Percentiles rank a stretch among this genome's conserved stretches.
Conservation (phyloP, 495 filamentous ascomycete species). For the Bombardia bombarda region DNA sequence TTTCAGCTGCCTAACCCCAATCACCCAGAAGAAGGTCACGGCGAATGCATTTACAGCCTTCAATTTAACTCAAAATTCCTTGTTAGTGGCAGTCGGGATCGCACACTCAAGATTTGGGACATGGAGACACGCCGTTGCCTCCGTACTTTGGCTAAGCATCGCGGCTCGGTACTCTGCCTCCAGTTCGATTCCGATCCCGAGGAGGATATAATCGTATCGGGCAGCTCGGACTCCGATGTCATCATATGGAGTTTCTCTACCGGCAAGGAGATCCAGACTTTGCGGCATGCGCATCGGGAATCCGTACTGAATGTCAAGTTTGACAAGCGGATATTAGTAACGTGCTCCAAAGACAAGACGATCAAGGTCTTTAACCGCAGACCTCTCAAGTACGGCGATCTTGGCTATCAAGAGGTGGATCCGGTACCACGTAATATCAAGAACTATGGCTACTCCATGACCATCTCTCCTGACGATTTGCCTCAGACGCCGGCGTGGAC, state of each 20-base stretch:
- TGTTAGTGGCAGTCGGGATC: conserved; percentile 89
- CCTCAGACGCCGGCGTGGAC: conserved; percentile 54
- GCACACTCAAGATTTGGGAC: conserved; percentile 84
- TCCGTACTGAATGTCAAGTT: conserved; percentile 95
- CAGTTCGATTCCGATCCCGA: conserved; percentile 91
- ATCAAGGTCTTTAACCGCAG: conserved; percentile 92
- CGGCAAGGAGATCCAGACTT: conserved; percentile 64
- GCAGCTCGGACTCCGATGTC: conserved; percentile 82
- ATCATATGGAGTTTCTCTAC: conserved; percentile 94
- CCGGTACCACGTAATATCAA: conserved; percentile 41
- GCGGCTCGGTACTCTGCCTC: conserved; percentile 83
- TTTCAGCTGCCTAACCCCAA: conserved; percentile 86
- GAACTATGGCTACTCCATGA: conserved; percentile 37
- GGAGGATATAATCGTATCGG: conserved; percentile 87
- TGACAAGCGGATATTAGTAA: conserved; percentile 82
- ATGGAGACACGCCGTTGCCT: conserved; percentile 70
- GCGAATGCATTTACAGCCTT: conserved; percentile 91
- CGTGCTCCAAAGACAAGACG: conserved; percentile 92
- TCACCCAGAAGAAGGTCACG: conserved; percentile 73
- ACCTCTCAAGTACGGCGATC: conserved; percentile 56
- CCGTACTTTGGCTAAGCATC: conserved; percentile 67
- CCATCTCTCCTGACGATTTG: conserved; percentile 31
- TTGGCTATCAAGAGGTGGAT: conserved; percentile 55
- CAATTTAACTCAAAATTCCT: conserved; percentile 80
- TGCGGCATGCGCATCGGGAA: conserved; percentile 71